phyloP scores from a whole-genome alignment of 768 basidiomycete species.

The Hericium alpestre region DNA sequence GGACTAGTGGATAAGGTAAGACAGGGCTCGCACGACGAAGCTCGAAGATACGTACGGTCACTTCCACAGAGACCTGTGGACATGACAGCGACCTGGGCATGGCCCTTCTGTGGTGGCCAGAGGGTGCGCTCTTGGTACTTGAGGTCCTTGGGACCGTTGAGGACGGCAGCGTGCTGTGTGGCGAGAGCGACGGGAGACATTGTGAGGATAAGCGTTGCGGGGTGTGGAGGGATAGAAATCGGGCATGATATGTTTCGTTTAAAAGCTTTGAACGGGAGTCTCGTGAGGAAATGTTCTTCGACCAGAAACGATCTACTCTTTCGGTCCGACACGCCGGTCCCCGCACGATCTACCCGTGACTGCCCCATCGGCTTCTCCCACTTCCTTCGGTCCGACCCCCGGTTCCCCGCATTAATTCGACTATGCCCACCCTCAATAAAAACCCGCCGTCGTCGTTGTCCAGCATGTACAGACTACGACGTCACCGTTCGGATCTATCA shows the following conservation, averaged over 20 bases:
- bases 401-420: too few species aligned
- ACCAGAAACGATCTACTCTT: neutral
- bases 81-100: constrained; percentile 71
- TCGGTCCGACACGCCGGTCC: neutral
- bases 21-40: neutral
- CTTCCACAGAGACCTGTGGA: constrained; percentile 89
- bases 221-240: constrained; percentile 15
- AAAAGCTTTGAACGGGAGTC: constrained; percentile 14
- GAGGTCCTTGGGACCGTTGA: constrained; percentile 77
- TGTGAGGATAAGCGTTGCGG: constrained; percentile 5
- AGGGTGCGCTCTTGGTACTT: constrained; percentile 64
- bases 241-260: constrained; percentile 13
- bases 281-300: constrained; percentile 22
- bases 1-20: constrained; percentile 41
- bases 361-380: neutral
- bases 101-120: constrained; percentile 59
- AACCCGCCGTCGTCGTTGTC: too few species aligned
- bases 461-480: too few species aligned
- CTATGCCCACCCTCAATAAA: too few species aligned
- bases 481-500: too few species aligned
- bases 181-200: constrained; percentile 42
- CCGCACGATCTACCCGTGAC: neutral
- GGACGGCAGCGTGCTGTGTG: constrained; percentile 63
- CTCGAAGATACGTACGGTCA: constrained; percentile 42
- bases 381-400: too few species aligned